Evolutionary conservation across 2,329 filamentous ascomycete genomes (phyloP), one percentile per base, ranked within the genome.

Genomic region (Curvularia lunata): DNA sequence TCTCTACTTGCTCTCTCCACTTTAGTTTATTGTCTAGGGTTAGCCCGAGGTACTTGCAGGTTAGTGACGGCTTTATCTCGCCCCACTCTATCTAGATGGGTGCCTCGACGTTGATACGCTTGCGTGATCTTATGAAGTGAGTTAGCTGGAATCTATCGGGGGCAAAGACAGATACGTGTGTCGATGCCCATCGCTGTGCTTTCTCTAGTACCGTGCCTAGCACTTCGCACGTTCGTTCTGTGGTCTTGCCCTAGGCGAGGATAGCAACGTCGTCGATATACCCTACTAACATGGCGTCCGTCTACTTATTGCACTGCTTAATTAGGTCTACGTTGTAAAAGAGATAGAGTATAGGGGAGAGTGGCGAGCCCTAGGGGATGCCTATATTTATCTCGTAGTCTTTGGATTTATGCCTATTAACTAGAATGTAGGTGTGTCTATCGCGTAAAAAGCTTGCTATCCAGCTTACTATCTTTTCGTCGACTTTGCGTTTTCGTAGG

Each of bases 241-340:
- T 67, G 27, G 54, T 52, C 32, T 59, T 42, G 3, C 57, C 58
- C 56, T 40, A 65, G 10, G 51, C 46, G 13, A 73, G 54, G 45
- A 73, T 64, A 34, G 19, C 52, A 18, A 64, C 54, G 38, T 74
- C 60, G 59, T 73, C 59, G 30, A 73, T 68, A 51, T 64, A 71
- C 21, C 67, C 66, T 54, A 47, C 58, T 6, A 54, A 57, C 23
- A 58, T 51, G 19, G 32, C 34, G 46, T 67, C 37, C 41, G 56
- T n/a, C 43, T 50, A 47, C 49, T 55, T 6, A 32, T 61, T 62
- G 48, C 52, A 66, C 49, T 45, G 48, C 27, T 73, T 64, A 52
- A 75, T 55, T 1, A 75, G 65, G 50, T 73, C 64, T 28, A 58
- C 58, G 37, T 73, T 75, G 55, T 74, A 75, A 66, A 73, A 73